Evolutionary conservation across 2,329 filamentous ascomycete genomes (phyloP).

Genomic region (Fusarium clavum): DNA sequence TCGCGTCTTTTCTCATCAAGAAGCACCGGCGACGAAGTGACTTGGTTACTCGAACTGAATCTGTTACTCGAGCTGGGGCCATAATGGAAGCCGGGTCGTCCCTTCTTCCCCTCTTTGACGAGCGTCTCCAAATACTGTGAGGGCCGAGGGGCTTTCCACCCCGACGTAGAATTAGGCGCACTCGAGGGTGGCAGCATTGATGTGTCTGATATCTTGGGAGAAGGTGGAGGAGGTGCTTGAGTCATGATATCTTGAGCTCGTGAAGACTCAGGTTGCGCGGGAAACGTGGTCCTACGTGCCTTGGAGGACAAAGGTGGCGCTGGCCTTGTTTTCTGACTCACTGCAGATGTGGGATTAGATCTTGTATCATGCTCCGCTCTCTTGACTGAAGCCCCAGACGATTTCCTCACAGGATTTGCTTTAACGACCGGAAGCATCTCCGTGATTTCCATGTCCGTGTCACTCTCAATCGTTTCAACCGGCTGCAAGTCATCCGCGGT

Average conservation of each 20-base stretch:
- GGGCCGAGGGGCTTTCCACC: constrained; percentile 23
- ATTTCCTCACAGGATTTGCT: constrained; percentile 1
- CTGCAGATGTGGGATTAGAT: background rate
- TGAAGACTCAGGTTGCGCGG: constrained; percentile 20
- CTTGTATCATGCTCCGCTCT: background rate
- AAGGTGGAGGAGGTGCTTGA: constrained; percentile 28
- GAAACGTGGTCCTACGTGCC: background rate
- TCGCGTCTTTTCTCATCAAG: constrained; percentile 41
- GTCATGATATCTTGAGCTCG: constrained; percentile 15
- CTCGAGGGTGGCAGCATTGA: constrained; percentile 36
- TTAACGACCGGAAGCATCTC: background rate
- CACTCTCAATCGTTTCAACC: constrained; percentile 13
- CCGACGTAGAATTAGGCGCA: constrained; percentile 28
- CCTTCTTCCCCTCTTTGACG: background rate
- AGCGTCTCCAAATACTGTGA: constrained; percentile 44
- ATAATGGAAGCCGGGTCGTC: background rate
- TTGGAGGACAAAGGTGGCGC: background rate
- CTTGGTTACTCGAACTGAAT: background rate
- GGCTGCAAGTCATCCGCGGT: background rate
- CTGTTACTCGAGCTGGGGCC: background rate
- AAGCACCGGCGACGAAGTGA: constrained; percentile 26
- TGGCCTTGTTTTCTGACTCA: background rate
- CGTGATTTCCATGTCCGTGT: constrained; percentile 34
- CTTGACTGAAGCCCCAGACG: constrained; percentile 1
- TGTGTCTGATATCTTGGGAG: constrained; percentile 31